phyloP scores from a whole-genome alignment of 2,329 filamentous ascomycete genomes.

The Fusarium xylarioides region DNA sequence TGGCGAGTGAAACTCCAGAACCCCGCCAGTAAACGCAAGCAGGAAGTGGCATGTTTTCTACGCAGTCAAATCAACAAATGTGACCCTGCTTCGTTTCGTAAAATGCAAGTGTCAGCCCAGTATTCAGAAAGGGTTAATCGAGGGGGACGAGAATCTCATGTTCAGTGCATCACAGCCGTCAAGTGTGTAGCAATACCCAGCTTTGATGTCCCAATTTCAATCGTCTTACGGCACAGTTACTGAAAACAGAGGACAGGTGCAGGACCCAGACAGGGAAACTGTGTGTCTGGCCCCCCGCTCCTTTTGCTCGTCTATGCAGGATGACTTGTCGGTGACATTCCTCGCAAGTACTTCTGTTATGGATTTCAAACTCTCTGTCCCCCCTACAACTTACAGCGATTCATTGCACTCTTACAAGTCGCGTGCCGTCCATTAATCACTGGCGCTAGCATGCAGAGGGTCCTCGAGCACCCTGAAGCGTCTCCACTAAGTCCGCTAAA shows the following conservation, averaged over 20 bases:
- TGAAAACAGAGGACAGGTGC: not conserved
- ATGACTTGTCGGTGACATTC: not conserved
- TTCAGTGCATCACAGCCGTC: not conserved
- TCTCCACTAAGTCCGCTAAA: constrained; percentile 27
- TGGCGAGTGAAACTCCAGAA: not conserved
- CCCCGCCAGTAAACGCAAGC: constrained; percentile 10
- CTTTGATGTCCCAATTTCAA: not conserved
- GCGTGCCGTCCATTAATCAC: constrained; percentile 4
- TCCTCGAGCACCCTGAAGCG: constrained; percentile 5
- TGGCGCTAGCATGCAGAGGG: constrained; percentile 17
- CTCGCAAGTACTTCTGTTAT: not conserved
- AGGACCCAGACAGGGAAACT: constrained; percentile 1
- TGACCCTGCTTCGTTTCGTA: not conserved
- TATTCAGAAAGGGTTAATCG: not conserved
- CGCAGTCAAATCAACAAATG: not conserved
- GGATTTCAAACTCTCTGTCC: not conserved
- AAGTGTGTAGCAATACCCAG: not conserved
- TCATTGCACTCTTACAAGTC: constrained; percentile 15
- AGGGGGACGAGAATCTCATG: not conserved
- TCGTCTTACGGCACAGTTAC: not conserved
- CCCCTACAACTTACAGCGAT: constrained; percentile 3
- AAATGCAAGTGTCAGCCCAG: constrained; percentile 32
- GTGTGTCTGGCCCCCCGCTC: not conserved
- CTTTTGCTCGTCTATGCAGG: not conserved
- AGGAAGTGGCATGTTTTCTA: constrained; percentile 22